These are phyloP conservation scores for Lenwebbia sp. DNA, from an alignment of 345 rosid genomes.

Conservation along the genomic window DNA sequence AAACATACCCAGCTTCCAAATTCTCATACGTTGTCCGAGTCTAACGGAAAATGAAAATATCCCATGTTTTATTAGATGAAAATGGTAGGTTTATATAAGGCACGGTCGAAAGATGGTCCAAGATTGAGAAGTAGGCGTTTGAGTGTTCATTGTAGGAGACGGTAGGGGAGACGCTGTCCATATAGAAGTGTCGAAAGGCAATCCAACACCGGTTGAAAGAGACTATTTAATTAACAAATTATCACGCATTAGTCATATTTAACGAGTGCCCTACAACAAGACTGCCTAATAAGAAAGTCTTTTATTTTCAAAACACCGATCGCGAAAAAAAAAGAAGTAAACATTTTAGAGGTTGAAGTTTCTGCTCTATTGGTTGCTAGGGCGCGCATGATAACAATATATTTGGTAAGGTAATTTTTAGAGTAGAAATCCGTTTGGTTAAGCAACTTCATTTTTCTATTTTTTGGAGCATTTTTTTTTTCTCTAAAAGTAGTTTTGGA, in stretches of 20 bases:
- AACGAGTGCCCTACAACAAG: background rate
- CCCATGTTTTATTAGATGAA: background rate
- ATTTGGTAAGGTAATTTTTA: too few species aligned
- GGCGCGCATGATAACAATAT: too few species aligned
- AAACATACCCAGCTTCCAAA: background rate
- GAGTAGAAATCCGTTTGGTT: too few species aligned
- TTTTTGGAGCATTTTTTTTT: too few species aligned
- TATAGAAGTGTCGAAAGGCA: background rate
- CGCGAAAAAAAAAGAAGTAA: background rate
- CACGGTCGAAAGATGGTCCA: background rate
- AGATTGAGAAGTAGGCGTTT: background rate
- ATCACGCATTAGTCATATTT: background rate
- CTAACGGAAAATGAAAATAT: background rate
- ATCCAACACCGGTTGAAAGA: background rate
- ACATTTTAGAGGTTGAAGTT: background rate
- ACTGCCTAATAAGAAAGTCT: background rate
- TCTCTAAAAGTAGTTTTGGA: too few species aligned
- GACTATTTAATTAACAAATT: background rate
- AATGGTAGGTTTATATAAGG: background rate
- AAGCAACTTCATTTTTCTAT: too few species aligned
- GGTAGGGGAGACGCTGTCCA: background rate
- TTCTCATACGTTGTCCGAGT: background rate
- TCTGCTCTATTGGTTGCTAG: background rate
- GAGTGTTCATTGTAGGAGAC: background rate
- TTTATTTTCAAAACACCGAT: background rate